Evolutionary conservation across 345 rosid genomes (phyloP), one percentile per base, ranked within the genome.

Genomic region (Populus nigra): DNA sequence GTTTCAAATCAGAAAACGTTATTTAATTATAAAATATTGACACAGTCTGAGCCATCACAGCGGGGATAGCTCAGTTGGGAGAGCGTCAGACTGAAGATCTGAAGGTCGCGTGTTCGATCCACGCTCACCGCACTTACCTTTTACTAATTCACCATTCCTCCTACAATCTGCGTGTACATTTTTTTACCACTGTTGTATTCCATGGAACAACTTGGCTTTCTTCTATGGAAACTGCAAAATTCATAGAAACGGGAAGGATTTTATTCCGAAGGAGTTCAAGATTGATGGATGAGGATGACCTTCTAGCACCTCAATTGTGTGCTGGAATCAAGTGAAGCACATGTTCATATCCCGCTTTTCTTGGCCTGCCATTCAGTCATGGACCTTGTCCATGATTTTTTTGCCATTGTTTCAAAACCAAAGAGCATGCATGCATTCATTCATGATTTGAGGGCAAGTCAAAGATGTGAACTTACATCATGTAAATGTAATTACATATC

Each of bases 31-130:
- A 31, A 31, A 0, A 29, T 65, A 65, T 65, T 29, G 4, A 33
- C 38, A 65, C 38, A 16, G 8, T 0, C 4, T 27, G 4, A 16
- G 2, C 7, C 25, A 55, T 59, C 29, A 9, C 9, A 5, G 92
- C 89, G 91, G 93, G 92, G 92, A 88, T 91, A 92, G 97, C 94
- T 90, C 90, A 91, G 93, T 90, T 90, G 97, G 94, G 94, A 90
- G 92, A 89, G 94, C 91, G 88, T 90, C 92, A 90, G 97, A 88
- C 94, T 91, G 94, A 93, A 91, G 97, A 93, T 93, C 93, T 91
- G 92, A 90, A 91, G 94, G 98, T 86, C 93, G 89, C 91, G 91
- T 93, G 94, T 93, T 93, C 94, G 91, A 86, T 91, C 94, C 89
- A 91, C 87, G 96, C 87, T 89, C 96, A 90, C 94, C 92, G 94